Evolutionary conservation across 2,329 filamentous ascomycete species (phyloP), one percentile per base, ranked within the genome.

Genomic region (Aphanocladium album): DNA sequence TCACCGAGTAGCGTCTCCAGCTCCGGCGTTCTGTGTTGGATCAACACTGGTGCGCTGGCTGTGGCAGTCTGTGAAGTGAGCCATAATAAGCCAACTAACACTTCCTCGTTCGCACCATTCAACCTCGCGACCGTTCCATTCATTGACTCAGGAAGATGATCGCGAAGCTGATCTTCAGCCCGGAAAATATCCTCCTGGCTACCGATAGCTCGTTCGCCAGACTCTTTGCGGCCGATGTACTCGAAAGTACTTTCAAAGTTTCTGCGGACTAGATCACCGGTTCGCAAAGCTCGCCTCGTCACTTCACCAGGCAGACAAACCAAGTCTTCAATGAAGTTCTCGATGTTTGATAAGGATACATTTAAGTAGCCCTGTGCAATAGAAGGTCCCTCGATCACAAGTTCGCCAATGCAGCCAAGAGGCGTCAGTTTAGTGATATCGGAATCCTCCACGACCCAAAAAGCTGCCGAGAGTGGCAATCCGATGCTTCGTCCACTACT

Each of bases 371-470:
- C 82, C 17, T 78, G 74, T 19, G 80, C 81, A n/a, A 86, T 77
- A 27, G 79, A 76, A 2, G 80, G 80, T 2, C 80, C 79, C 62
- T 77, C 76, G 37, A 82, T 70, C 5, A 78, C 65, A n/a, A 80
- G 72, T 64, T 80, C 78, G 19, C 77, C 78, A 1, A 64, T 25
- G 1, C 58, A 61, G 2, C 70, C 70, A 0, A 74, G 74, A 64
- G 84, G 81, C 63, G 41, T 46, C 19, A 57, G 41, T n/a, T 47
- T 17, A 4, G 52, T 12, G 19, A 14, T 14, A 11, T 30, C 52
- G 4, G 19, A 25, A 11, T 39, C 33, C 37, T 53, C 50, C n/a
- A 53, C 33, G 8, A 53, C 33, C 50, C 50, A 53, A 23, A 53
- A 39, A 6, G 50, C 50, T 16, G 50, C 50, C 5, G 50, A 39